phyloP scores from a whole-genome alignment of 805 yeast species.

The Metschnikowia continentalis region DNA sequence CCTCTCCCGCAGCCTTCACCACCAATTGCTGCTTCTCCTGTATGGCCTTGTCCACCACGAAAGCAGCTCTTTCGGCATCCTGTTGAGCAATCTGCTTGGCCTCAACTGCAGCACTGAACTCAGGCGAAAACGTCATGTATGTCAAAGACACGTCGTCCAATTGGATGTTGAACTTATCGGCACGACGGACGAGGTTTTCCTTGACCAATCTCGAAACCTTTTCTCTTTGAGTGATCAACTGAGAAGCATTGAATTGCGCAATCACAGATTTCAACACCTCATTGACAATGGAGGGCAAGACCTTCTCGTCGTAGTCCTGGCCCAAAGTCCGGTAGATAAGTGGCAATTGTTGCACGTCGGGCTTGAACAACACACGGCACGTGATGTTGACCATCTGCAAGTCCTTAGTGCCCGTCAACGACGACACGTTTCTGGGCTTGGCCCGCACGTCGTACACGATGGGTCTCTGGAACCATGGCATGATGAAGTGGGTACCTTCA shows the following conservation, averaged over 20 bases:
- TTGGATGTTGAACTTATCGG: constrained; percentile 77
- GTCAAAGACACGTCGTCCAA: constrained; percentile 97
- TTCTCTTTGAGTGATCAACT: constrained; percentile 98
- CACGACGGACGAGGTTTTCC: constrained; percentile 88
- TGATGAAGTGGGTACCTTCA: constrained; percentile 91
- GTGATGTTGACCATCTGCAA: constrained; percentile 98
- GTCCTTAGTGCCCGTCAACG: constrained; percentile 96
- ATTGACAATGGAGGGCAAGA: constrained; percentile 94
- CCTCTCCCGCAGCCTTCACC: constrained; percentile 98
- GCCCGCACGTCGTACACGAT: constrained; percentile 89
- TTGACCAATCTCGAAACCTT: constrained; percentile 87
- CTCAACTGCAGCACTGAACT: constrained; percentile 95
- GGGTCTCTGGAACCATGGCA: constrained; percentile 96
- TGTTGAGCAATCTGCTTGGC: constrained; percentile 99
- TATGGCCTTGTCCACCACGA: constrained; percentile 91
- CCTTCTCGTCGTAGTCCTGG: constrained; percentile 92
- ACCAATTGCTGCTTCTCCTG: constrained; percentile 97
- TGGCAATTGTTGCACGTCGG: constrained; percentile 75
- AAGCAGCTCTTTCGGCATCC: constrained; percentile 98
- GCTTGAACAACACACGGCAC: constrained; percentile 94
- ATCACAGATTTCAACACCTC: constrained; percentile 95
- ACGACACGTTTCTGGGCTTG: constrained; percentile 87
- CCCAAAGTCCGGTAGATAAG: constrained; percentile 89
- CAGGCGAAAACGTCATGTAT: constrained; percentile 95
- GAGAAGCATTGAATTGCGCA: constrained; percentile 98